A percentile compares a stretch with the other conserved stretches of the same genome.
Evolutionary conservation across 2,329 filamentous ascomycete species (phyloP).

Genomic region (Berkeleyomyces basicola): DNA sequence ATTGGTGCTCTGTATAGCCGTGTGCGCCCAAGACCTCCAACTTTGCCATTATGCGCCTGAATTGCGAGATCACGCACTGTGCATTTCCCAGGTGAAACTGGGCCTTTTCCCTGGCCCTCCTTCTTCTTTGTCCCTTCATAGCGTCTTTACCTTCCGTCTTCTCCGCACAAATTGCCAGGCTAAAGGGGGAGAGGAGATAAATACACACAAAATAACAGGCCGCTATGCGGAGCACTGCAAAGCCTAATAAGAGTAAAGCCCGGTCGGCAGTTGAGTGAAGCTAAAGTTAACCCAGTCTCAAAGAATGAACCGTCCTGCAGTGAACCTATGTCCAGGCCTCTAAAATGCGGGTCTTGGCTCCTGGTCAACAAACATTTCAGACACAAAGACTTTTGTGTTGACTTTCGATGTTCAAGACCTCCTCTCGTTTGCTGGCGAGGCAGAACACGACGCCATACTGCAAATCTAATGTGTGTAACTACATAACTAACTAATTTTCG

Average conservation of each 20-base stretch:
- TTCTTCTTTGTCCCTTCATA: background rate
- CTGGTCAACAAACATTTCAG: background rate
- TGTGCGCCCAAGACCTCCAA: background rate
- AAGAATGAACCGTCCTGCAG: background rate
- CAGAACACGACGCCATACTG: background rate
- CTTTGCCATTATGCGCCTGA: background rate
- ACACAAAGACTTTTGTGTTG: background rate
- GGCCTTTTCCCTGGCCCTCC: background rate
- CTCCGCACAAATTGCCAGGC: background rate
- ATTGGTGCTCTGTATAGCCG: background rate
- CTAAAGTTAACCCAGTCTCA: background rate
- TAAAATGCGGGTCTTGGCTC: background rate
- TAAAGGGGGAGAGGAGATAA: background rate
- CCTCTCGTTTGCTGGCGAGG: background rate
- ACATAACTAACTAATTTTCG: no score
- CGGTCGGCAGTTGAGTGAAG: background rate
- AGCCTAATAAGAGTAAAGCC: background rate
- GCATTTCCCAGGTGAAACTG: background rate
- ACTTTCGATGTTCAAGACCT: background rate
- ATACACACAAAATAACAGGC: background rate
- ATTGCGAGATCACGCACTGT: background rate
- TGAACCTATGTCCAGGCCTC: background rate
- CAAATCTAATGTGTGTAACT: background rate
- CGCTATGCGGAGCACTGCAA: background rate
- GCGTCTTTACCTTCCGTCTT: background rate